A percentile compares a stretch with the other conserved stretches of the same genome.
Evolutionary conservation across 75 land plant species (phyloP).

Genomic region (Sequoiadendron giganteum): DNA sequence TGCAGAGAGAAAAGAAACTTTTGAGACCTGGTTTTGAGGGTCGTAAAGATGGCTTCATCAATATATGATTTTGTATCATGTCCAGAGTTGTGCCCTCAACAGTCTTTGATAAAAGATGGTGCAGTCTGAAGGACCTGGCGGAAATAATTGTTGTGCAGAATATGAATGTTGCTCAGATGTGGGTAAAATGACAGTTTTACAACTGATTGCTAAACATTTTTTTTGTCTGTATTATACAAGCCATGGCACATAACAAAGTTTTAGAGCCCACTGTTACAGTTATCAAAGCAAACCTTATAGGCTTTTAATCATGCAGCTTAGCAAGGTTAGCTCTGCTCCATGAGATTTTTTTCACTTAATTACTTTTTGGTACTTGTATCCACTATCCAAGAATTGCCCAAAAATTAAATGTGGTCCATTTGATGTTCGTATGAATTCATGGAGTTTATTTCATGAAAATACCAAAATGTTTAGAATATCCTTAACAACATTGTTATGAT

Average conservation of each 20-base stretch:
- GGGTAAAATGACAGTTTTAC: background rate
- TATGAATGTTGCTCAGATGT: background rate
- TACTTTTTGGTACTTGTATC: background rate
- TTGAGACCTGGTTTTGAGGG: conserved; percentile 83
- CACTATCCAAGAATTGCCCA: background rate
- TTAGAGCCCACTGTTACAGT: background rate
- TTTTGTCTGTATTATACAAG: background rate
- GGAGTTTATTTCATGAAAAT: background rate
- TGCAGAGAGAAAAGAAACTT: conserved; percentile 83
- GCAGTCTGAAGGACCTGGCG: background rate
- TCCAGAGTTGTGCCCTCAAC: background rate
- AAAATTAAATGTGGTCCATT: background rate
- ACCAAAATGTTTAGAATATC: background rate
- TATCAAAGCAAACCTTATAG: background rate
- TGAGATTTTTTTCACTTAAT: background rate
- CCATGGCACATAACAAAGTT: background rate
- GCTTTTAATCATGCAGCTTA: background rate
- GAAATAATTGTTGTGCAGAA: background rate
- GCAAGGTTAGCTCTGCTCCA: background rate
- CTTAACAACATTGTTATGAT: background rate
- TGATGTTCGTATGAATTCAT: background rate
- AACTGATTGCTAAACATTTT: background rate
- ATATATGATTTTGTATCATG: conserved; percentile 9
- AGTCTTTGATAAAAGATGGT: background rate
- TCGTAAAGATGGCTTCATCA: conserved; percentile 66